Evolutionary conservation across 106 monocot species (phyloP).

Genomic region (Phalaenopsis equestris): DNA sequence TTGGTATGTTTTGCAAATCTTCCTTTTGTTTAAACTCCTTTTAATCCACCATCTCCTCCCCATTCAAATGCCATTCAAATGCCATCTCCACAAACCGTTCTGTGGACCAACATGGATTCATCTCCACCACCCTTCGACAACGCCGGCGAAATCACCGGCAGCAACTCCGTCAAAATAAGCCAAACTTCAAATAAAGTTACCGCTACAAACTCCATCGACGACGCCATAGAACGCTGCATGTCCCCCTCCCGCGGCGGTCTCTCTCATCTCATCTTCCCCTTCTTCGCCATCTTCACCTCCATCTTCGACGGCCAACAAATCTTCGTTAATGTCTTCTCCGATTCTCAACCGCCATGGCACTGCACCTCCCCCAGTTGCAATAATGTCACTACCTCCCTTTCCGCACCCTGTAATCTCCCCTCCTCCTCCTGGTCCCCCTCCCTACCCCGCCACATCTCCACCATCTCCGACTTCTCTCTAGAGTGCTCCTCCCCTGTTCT

Average conservation of each 20-base stretch:
- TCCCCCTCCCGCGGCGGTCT: background rate
- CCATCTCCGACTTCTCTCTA: background rate
- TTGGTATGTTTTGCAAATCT: too few species aligned
- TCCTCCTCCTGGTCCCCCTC: slow-evolving; percentile 18
- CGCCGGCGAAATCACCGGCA: background rate
- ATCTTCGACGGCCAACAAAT: slow-evolving; percentile 31
- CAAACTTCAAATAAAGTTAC: background rate
- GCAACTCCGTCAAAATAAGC: background rate
- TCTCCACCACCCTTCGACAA: too few species aligned
- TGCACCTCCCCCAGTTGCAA: background rate
- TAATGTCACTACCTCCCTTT: background rate
- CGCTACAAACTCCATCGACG: slow-evolving; percentile 1
- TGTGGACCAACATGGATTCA: too few species aligned
- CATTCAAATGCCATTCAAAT: too few species aligned
- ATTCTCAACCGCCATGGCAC: slow-evolving; percentile 20
- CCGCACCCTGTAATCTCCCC: background rate
- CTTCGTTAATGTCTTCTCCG: slow-evolving; percentile 38
- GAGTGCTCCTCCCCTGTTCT: slow-evolving; percentile 12
- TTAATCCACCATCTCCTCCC: too few species aligned
- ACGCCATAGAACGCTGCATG: slow-evolving; percentile 8
- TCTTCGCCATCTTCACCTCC: slow-evolving; percentile 17
- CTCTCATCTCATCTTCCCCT: slow-evolving; percentile 5
- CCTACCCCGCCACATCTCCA: slow-evolving; percentile 1
- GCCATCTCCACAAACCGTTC: too few species aligned
- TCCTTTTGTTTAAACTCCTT: too few species aligned